phyloP scores from a whole-genome alignment of 1,284 basidiomycete species.

The Trametes pubescens region DNA sequence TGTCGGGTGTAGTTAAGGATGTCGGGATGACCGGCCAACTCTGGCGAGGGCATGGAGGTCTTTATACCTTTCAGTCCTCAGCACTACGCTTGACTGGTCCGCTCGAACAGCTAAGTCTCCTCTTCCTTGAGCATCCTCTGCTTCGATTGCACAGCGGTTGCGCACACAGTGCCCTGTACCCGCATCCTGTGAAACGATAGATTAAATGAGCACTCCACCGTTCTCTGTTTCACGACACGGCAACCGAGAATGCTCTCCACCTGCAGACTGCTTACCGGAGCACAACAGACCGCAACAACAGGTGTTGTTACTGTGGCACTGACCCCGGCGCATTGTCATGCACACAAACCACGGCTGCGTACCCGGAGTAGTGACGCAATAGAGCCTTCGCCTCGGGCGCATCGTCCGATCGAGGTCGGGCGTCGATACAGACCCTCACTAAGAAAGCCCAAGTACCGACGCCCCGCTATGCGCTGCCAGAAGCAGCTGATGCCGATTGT shows the following conservation, averaged over 20 bases:
- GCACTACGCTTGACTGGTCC: background rate
- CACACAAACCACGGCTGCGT: background rate
- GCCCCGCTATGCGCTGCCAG: background rate
- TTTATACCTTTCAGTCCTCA: background rate
- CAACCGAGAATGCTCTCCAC: constrained; percentile 2
- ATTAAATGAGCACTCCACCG: background rate
- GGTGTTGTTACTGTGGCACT: too few species aligned
- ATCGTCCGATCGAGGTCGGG: background rate
- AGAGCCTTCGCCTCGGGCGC: background rate
- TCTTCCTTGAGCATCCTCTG: background rate
- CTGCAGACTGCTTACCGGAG: background rate
- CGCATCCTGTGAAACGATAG: background rate
- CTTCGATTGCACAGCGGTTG: background rate
- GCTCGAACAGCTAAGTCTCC: background rate
- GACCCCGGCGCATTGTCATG: background rate
- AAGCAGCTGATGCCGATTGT: background rate
- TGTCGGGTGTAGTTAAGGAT: background rate
- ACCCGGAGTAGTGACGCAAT: background rate
- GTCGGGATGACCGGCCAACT: background rate
- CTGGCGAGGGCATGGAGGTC: background rate
- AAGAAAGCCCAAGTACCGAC: too few species aligned
- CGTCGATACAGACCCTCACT: background rate
- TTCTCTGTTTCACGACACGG: background rate
- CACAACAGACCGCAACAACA: background rate
- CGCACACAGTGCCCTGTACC: too few species aligned